Conservation (phyloP, 2,329 filamentous ascomycete species). For the Diaporthe citrichinensis region DNA sequence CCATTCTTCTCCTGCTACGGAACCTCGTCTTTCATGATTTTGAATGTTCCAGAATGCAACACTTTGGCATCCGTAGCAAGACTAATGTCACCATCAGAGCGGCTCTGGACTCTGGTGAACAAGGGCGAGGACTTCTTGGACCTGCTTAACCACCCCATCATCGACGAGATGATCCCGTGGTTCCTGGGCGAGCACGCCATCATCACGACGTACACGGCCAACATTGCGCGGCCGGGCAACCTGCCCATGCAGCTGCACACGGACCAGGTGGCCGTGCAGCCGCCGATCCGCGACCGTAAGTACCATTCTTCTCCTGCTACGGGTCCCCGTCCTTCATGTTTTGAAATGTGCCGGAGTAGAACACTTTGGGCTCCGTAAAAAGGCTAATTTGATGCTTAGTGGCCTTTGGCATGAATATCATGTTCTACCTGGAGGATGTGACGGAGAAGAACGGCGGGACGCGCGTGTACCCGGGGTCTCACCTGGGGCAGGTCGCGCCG, state of each 20-base stretch:
- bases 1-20: no score
- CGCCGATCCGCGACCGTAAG: conserved; percentile 44
- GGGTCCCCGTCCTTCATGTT: no score
- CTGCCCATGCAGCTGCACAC: conserved; percentile 49
- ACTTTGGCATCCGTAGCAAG: no score
- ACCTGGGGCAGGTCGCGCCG: conserved; percentile 45
- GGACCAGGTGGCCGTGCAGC: conserved; percentile 48
- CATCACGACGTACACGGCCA: conserved; percentile 50
- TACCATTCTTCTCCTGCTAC: no score
- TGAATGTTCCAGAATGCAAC: no score
- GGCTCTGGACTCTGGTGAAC: conserved; percentile 42
- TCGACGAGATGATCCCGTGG: conserved; percentile 48
- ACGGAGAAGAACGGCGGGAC: conserved; percentile 51
- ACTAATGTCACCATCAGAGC: conserved; percentile 25
- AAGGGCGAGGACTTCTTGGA: conserved; percentile 50
- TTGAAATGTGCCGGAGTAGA: no score
- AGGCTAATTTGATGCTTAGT: no score
- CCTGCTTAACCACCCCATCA: conserved; percentile 48
- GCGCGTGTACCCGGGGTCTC: conserved; percentile 47
- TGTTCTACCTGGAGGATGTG: conserved; percentile 50
- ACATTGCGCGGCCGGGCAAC: conserved; percentile 49
- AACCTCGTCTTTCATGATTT: no score
- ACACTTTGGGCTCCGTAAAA: no score
- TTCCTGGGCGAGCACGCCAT: conserved; percentile 49
- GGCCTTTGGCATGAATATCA: conserved; percentile 47